phyloP scores from a whole-genome alignment of 345 rosid species.

The Populus alba region DNA sequence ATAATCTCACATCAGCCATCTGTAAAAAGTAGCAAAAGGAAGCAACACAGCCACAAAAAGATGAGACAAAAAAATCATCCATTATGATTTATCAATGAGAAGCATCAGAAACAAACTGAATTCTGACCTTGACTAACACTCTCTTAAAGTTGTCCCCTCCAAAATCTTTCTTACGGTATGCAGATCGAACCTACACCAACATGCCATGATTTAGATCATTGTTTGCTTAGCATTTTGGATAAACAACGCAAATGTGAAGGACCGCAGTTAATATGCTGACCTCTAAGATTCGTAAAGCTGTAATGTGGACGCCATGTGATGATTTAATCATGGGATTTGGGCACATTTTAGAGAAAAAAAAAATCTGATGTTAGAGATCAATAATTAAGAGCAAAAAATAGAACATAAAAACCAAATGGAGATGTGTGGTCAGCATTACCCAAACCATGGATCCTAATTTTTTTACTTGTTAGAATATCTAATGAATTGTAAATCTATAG shows the following conservation, averaged over 20 bases:
- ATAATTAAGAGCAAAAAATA: background rate
- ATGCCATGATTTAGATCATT: background rate
- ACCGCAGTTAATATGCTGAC: conserved; percentile 24
- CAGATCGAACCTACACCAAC: conserved; percentile 63
- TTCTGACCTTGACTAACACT: conserved; percentile 50
- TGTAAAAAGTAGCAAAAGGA: conserved; percentile 20
- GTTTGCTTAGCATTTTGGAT: background rate
- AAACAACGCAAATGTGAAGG: background rate
- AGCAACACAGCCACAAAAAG: background rate
- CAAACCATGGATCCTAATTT: conserved; percentile 48
- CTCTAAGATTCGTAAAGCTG: conserved; percentile 78
- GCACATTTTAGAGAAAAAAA: background rate
- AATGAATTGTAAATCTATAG: too few relatives aligned
- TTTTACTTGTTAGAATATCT: too few relatives aligned
- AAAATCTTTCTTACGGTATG: conserved; percentile 75
- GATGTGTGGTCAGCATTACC: conserved; percentile 34
- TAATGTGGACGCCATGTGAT: too few relatives aligned
- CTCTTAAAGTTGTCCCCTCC: conserved; percentile 78
- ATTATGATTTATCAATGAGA: background rate
- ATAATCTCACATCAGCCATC: conserved; percentile 76
- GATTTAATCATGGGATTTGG: too few relatives aligned
- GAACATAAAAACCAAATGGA: background rate
- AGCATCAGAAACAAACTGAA: background rate
- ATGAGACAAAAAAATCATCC: background rate
- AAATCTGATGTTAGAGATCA: background rate